These are phyloP conservation scores for Trichoderma gracile DNA, from an alignment of 2,329 filamentous ascomycete genomes.

Conservation along the genomic window DNA sequence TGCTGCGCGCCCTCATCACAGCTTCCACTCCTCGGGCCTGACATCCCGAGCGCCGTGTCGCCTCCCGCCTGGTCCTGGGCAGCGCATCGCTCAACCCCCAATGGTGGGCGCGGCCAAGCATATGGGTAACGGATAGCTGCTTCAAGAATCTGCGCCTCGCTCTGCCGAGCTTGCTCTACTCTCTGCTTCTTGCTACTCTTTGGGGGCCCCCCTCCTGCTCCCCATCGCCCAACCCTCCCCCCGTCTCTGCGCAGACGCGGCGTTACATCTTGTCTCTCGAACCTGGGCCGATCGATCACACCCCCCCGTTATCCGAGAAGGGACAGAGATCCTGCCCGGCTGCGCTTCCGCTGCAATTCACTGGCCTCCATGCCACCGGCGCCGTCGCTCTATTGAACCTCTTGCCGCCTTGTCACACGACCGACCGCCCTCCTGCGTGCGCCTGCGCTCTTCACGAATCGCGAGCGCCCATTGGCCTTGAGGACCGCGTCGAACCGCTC, in stretches of 20 bases:
- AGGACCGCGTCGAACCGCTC: conserved; percentile 23
- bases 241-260: conserved; percentile 17
- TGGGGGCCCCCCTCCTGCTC: neutral
- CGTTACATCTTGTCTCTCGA: conserved; percentile 25
- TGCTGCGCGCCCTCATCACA: conserved; percentile 37
- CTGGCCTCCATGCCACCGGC: conserved; percentile 30
- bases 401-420: conserved; percentile 33
- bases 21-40: conserved; percentile 23
- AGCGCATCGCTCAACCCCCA: conserved; percentile 23
- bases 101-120: conserved; percentile 28
- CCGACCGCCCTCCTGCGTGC: conserved; percentile 29
- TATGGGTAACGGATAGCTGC: conserved; percentile 33
- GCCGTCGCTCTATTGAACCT: conserved; percentile 31
- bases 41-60: conserved; percentile 25
- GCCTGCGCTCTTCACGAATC: conserved; percentile 26
- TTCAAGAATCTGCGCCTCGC: conserved; percentile 25
- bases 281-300: conserved; percentile 22
- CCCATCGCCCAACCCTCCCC: neutral
- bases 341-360: conserved; percentile 27
- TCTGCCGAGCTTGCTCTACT: neutral
- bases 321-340: conserved; percentile 23
- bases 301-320: conserved; percentile 14
- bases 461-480: conserved; percentile 32
- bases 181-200: conserved; percentile 1
- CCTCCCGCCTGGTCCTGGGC: conserved; percentile 12